phyloP scores from a whole-genome alignment of 441 rosid genomes.

The Oxalis stricta region DNA sequence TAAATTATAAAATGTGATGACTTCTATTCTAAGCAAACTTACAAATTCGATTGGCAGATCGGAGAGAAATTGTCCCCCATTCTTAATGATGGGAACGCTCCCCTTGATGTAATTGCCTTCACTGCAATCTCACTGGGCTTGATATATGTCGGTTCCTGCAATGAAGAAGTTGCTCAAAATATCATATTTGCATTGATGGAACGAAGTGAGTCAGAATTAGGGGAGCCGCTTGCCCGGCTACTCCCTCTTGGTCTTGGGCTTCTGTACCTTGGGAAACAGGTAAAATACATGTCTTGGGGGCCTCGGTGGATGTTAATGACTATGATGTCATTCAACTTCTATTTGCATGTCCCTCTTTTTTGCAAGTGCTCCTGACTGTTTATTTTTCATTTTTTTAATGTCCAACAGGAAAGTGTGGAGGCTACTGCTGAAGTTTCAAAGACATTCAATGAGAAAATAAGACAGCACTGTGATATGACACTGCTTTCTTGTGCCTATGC shows the following conservation, averaged over 20 bases:
- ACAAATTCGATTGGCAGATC: conserved; percentile 30
- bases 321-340: neutral
- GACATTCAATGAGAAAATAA: conserved; percentile 75
- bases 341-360: neutral
- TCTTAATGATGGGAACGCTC: conserved; percentile 54
- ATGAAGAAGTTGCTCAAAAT: conserved; percentile 85
- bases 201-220: conserved; percentile 65
- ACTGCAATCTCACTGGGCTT: conserved; percentile 84
- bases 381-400: conserved; percentile 7
- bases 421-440: conserved; percentile 84
- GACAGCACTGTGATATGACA: conserved; percentile 77
- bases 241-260: conserved; percentile 91
- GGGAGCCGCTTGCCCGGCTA: conserved; percentile 69
- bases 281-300: conserved; percentile 10
- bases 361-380: conserved; percentile 1
- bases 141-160: conserved; percentile 85
- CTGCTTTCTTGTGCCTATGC: conserved; percentile 94
- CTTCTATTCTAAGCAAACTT: neutral
- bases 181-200: conserved; percentile 74
- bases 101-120: conserved; percentile 82
- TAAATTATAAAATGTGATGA: neutral
- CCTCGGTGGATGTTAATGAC: neutral
- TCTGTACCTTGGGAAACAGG: conserved; percentile 95
- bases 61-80: conserved; percentile 42
- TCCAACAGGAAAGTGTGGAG: conserved; percentile 65